These are phyloP conservation scores for Psilocybe sp. DNA, from an alignment of 768 basidiomycete genomes.

Conservation along the genomic window DNA sequence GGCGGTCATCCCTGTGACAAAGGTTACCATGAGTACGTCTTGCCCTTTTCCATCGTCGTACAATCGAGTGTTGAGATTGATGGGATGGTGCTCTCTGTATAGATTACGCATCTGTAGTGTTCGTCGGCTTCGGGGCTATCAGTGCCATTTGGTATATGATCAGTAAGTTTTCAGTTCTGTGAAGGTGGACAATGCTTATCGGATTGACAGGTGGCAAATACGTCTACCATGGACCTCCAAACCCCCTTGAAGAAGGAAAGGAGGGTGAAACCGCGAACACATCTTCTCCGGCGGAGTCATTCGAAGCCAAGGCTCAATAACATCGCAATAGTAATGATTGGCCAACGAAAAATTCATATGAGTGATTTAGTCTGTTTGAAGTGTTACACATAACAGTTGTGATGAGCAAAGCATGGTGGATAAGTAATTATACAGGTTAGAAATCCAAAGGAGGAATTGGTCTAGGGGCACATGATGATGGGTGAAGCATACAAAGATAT, in stretches of 20 bases:
- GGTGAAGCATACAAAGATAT: slow-evolving; percentile 1
- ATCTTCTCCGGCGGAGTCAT: neutral
- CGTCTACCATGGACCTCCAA: slow-evolving; percentile 43
- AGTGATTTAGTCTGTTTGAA: too few relatives aligned
- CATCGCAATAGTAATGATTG: too few relatives aligned
- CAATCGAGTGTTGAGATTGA: neutral
- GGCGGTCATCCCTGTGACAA: slow-evolving; percentile 53
- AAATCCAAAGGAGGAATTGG: too few relatives aligned
- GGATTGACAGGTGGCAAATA: slow-evolving; percentile 34
- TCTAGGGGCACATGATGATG: too few relatives aligned
- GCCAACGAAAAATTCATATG: too few relatives aligned
- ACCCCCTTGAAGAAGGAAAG: slow-evolving; percentile 18
- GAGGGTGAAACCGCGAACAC: neutral
- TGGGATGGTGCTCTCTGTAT: neutral
- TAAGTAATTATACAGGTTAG: too few relatives aligned
- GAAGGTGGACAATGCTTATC: neutral
- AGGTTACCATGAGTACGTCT: slow-evolving; percentile 43
- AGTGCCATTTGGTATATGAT: slow-evolving; percentile 62
- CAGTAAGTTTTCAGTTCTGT: slow-evolving; percentile 31
- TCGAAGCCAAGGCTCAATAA: too few relatives aligned
- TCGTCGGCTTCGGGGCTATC: slow-evolving; percentile 57
- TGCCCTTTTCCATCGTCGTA: neutral
- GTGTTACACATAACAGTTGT: too few relatives aligned
- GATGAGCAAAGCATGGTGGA: too few relatives aligned
- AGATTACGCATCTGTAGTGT: slow-evolving; percentile 71